phyloP scores from a whole-genome alignment of 2,329 filamentous ascomycete genomes.

The Nemania diffusa region DNA sequence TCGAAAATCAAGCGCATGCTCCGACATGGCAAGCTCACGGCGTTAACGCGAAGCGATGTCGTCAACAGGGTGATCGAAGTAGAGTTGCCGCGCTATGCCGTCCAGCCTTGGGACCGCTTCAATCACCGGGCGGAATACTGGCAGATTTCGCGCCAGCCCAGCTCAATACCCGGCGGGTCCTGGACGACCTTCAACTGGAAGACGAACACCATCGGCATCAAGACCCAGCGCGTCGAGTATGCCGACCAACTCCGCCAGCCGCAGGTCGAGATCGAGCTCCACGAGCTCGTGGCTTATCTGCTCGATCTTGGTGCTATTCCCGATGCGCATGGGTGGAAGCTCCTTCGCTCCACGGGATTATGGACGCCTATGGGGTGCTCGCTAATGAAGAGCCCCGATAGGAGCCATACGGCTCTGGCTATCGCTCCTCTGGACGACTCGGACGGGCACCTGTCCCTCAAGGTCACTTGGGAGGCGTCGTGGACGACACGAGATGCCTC shows the following conservation, averaged over 20 bases:
- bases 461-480: slow-evolving; percentile 64
- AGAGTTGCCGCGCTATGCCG: slow-evolving; percentile 71
- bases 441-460: slow-evolving; percentile 68
- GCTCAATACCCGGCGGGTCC: slow-evolving; percentile 66
- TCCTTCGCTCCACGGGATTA: slow-evolving; percentile 66
- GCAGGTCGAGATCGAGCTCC: slow-evolving; percentile 65
- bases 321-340: slow-evolving; percentile 66
- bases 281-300: slow-evolving; percentile 69
- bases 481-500: slow-evolving; percentile 64
- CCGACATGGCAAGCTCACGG: slow-evolving; percentile 64
- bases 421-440: slow-evolving; percentile 68
- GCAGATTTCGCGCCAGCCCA: slow-evolving; percentile 62
- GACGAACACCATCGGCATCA: slow-evolving; percentile 69
- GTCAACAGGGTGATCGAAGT: slow-evolving; percentile 74
- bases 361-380: slow-evolving; percentile 70
- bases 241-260: slow-evolving; percentile 65
- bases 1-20: slow-evolving; percentile 70
- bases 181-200: slow-evolving; percentile 76
- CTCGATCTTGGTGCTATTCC: slow-evolving; percentile 72
- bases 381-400: slow-evolving; percentile 64
- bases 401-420: slow-evolving; percentile 60
- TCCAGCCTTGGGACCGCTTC: slow-evolving; percentile 68
- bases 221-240: slow-evolving; percentile 72
- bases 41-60: slow-evolving; percentile 70
- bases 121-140: slow-evolving; percentile 67